Evolutionary conservation across 192 early-diverging fungal genomes (phyloP), one percentile per base, ranked within the genome.

Genomic region (Podila epigama): DNA sequence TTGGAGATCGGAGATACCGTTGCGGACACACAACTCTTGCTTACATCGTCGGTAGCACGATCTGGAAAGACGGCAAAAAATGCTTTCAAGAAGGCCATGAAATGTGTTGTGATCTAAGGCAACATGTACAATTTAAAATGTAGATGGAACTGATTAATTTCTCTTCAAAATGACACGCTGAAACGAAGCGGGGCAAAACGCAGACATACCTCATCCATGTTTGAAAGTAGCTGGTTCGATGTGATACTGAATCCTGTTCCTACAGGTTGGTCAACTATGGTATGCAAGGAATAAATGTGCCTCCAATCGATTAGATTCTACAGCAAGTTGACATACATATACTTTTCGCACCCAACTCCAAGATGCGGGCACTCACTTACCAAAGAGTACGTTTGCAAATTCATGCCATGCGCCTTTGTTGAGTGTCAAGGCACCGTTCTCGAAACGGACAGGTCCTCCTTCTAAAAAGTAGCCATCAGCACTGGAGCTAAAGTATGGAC

Each of bases 401-500:
- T 87, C 70, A n/a, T 86, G 77, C 89, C 89, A 90, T 29, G 80
- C 84, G 16, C 82, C 82, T 33, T 73, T 51, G 50, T 80, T 86
- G 27, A 80, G 42, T 10, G 61, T 69, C 4, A 90, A 54, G 3
- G 71, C 55, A 15, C 75, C 35, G 59, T 87, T 71, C 5, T 58
- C 57, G 31, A 88, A 71, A 35, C 86, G 72, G 51, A 79, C 80
- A 27, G 87, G 86, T 44, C 87, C 89, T 66, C 73, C 82, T 50
- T 90, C 89, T 39, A 90, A 69, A 70, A 90, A 90, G 50, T 88
- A 62, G 33, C 89, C 89, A 78, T 90, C 89, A 79, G 89, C 89
- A 55, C 87, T 88, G 36, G 67, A 56, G 33, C 64, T 80, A 66
- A 35, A 18, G 25, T 42, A 16, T 0, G 34, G 20, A 52, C 54